These are phyloP conservation scores for Clitopilus hobsonii DNA, from an alignment of 768 basidiomycete species.

Conservation along the genomic window DNA sequence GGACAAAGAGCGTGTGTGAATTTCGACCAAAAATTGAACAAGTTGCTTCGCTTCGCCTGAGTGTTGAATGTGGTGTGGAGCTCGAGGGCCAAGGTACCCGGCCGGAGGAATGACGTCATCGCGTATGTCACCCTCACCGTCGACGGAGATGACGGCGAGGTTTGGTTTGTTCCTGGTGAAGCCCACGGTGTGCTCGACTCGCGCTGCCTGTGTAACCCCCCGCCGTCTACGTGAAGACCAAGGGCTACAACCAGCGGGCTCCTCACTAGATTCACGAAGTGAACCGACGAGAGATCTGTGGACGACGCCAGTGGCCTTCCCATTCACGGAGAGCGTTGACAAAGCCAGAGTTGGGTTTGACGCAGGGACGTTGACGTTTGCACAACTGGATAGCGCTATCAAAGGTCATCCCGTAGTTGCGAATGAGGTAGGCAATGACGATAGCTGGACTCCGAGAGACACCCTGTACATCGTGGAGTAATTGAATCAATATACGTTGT, in stretches of 20 bases:
- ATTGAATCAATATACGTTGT: too few species aligned
- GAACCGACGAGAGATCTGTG: slow-evolving; percentile 13
- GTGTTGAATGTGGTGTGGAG: not conserved
- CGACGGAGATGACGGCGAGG: not conserved
- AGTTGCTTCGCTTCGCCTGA: not conserved
- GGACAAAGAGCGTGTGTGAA: not conserved
- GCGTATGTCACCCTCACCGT: not conserved
- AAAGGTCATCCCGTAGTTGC: slow-evolving; percentile 67
- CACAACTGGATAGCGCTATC: slow-evolving; percentile 59
- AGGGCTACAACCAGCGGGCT: not conserved
- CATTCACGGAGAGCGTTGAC: slow-evolving; percentile 55
- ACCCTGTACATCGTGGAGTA: slow-evolving; percentile 41
- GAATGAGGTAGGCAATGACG: slow-evolving; percentile 80
- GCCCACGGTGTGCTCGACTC: not conserved
- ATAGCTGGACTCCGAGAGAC: slow-evolving; percentile 74
- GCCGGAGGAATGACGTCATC: not conserved
- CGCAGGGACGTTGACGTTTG: slow-evolving; percentile 62
- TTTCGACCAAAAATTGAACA: not conserved
- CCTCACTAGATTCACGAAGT: slow-evolving; percentile 9
- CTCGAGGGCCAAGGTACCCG: not conserved
- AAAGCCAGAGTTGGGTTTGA: slow-evolving; percentile 78
- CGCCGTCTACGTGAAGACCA: too few species aligned
- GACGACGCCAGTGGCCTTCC: slow-evolving; percentile 33
- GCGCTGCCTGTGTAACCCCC: not conserved
- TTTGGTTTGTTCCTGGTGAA: too few species aligned